Evolutionary conservation across 495 filamentous ascomycete species (phyloP).

Genomic region (Xeromyces bisporus): DNA sequence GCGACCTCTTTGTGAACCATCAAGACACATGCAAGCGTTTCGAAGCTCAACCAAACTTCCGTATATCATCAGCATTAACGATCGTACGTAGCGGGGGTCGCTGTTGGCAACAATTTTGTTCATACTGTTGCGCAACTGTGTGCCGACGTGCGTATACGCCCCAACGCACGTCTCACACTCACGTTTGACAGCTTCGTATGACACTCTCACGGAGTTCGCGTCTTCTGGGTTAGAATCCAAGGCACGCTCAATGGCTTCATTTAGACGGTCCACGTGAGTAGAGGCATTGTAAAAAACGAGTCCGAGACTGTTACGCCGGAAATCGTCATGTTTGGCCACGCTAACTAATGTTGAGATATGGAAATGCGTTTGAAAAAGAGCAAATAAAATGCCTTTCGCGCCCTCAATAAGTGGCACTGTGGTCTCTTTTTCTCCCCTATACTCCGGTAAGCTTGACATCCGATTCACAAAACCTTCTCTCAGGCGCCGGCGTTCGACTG

Average conservation of each 20-base stretch:
- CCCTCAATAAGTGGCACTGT: constrained; percentile 55
- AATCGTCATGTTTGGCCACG: constrained; percentile 48
- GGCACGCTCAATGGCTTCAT: constrained; percentile 51
- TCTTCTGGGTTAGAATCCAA: constrained; percentile 28
- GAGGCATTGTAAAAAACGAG: constrained; percentile 64
- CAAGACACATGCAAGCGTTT: constrained; percentile 32
- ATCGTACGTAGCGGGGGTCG: constrained; percentile 65
- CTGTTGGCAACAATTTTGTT: constrained; percentile 54
- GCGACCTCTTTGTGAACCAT: constrained; percentile 12
- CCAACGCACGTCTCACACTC: constrained; percentile 53
- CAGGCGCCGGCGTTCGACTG: constrained; percentile 33
- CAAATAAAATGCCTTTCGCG: constrained; percentile 75
- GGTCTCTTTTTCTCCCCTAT: constrained; percentile 43
- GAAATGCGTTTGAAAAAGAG: constrained; percentile 64
- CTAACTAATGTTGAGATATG: constrained; percentile 56
- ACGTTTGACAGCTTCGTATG: constrained; percentile 42
- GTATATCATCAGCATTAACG: constrained; percentile 62
- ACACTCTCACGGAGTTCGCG: constrained; percentile 24
- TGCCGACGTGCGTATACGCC: constrained; percentile 59
- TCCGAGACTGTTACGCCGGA: constrained; percentile 55
- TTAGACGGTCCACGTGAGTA: constrained; percentile 55
- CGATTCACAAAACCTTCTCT: constrained; percentile 48
- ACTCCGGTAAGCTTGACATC: constrained; percentile 70
- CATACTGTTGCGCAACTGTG: constrained; percentile 50
- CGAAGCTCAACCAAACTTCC: constrained; percentile 64